Percentiles rank a stretch among this genome's conserved stretches.
phyloP scores from a whole-genome alignment of 2,329 filamentous ascomycete species.

The Polychaeton citri region DNA sequence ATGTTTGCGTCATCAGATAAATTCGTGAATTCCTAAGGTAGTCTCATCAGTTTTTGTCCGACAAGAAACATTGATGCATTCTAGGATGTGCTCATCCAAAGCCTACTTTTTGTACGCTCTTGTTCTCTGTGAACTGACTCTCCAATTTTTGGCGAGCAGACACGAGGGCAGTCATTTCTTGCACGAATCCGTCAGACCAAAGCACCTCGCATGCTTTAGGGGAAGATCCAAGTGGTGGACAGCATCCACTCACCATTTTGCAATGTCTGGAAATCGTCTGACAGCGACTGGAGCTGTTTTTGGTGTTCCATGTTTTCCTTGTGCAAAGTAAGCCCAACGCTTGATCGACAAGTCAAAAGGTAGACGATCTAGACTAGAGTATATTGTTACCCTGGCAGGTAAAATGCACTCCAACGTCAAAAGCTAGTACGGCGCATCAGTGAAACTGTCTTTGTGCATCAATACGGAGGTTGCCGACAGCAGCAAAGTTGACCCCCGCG shows the following conservation, averaged over 20 bases:
- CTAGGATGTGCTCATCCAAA: neutral
- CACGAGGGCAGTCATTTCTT: slow-evolving; percentile 68
- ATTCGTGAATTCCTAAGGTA: slow-evolving; percentile 59
- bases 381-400: no score
- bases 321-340: no score
- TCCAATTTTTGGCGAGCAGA: slow-evolving; percentile 81
- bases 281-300: slow-evolving; percentile 65
- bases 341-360: no score
- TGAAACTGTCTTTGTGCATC: no score
- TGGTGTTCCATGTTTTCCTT: slow-evolving; percentile 55
- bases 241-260: slow-evolving; percentile 54
- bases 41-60: no score
- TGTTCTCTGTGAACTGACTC: slow-evolving; percentile 86
- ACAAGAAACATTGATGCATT: neutral
- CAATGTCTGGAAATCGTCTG: slow-evolving; percentile 75
- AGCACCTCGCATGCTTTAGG: slow-evolving; percentile 1
- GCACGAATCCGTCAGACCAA: slow-evolving; percentile 1
- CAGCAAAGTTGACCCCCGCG: no score
- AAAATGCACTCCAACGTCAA: no score
- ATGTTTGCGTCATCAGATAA: slow-evolving; percentile 75
- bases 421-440: no score
- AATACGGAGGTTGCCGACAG: no score
- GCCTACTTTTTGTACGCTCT: slow-evolving; percentile 65
- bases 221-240: neutral
- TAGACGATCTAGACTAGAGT: no score